phyloP scores from a whole-genome alignment of 73 alveolate genomes.

The Loxodes magnus region DNA sequence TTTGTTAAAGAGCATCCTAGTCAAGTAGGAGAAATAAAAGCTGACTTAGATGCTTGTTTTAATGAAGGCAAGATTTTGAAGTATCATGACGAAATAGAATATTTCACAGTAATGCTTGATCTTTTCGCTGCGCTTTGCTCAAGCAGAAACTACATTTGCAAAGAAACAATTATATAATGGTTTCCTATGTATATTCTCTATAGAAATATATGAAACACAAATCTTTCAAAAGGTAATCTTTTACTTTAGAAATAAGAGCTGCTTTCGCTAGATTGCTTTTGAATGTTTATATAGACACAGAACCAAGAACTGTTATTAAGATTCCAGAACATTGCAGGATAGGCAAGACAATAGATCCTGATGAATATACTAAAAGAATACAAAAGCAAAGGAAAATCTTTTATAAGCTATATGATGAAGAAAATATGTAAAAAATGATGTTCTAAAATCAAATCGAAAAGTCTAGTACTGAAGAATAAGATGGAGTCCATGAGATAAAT shows the following conservation, averaged over 20 bases:
- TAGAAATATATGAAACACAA: slow-evolving; percentile 2
- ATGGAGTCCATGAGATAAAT: too few relatives aligned
- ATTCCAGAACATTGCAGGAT: slow-evolving; percentile 28
- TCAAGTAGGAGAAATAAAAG: not conserved
- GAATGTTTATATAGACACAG: slow-evolving; percentile 21
- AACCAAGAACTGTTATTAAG: slow-evolving; percentile 16
- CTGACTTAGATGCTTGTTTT: not conserved
- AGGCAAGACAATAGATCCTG: too few relatives aligned
- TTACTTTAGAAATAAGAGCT: slow-evolving; percentile 10
- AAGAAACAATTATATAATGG: not conserved
- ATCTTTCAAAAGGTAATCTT: not conserved
- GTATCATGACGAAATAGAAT: not conserved
- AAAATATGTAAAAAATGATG: too few relatives aligned
- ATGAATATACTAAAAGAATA: too few relatives aligned
- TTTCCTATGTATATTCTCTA: not conserved
- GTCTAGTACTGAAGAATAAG: too few relatives aligned
- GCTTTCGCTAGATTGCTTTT: slow-evolving; percentile 23
- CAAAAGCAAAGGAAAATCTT: too few relatives aligned
- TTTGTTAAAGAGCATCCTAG: not conserved
- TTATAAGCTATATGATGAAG: too few relatives aligned
- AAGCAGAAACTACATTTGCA: slow-evolving; percentile 6
- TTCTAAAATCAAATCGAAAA: too few relatives aligned
- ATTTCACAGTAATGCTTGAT: slow-evolving; percentile 2
- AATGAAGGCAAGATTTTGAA: not conserved
- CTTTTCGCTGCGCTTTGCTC: not conserved